phyloP scores from a whole-genome alignment of 2,329 filamentous ascomycete genomes.

The Pyrenophora seminiperda region DNA sequence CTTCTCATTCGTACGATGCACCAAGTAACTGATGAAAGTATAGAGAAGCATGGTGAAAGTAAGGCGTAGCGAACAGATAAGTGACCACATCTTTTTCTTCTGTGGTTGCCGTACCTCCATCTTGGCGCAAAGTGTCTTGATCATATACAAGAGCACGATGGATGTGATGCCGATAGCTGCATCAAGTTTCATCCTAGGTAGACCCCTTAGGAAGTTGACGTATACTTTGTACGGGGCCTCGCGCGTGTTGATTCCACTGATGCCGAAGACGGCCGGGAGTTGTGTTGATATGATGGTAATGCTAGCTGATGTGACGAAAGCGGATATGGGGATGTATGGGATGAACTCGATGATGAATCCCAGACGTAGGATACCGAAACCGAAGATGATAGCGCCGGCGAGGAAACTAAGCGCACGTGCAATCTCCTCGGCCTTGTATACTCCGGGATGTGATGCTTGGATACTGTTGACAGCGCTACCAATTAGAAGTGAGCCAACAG shows the following conservation, averaged over 20 bases:
- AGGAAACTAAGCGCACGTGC: slow-evolving; percentile 81
- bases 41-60: slow-evolving; percentile 88
- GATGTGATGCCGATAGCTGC: slow-evolving; percentile 88
- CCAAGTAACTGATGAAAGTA: slow-evolving; percentile 83
- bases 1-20: slow-evolving; percentile 59
- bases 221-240: slow-evolving; percentile 80
- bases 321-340: slow-evolving; percentile 84
- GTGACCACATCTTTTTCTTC: slow-evolving; percentile 77
- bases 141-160: slow-evolving; percentile 73
- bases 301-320: slow-evolving; percentile 96
- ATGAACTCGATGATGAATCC: slow-evolving; percentile 96
- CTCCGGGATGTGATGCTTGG: slow-evolving; percentile 60
- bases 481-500: slow-evolving; percentile 88
- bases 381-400: slow-evolving; percentile 74
- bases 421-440: slow-evolving; percentile 66
- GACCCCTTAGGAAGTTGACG: slow-evolving; percentile 77
- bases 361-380: slow-evolving; percentile 76
- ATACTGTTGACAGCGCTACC: slow-evolving; percentile 77
- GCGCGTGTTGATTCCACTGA: slow-evolving; percentile 73
- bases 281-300: slow-evolving; percentile 87
- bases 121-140: slow-evolving; percentile 60
- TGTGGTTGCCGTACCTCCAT: slow-evolving; percentile 70
- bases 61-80: slow-evolving; percentile 82
- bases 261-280: slow-evolving; percentile 77
- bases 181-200: slow-evolving; percentile 72